phyloP scores from a whole-genome alignment of 2,329 filamentous ascomycete genomes.

The Aotearoamyces nothofagi region DNA sequence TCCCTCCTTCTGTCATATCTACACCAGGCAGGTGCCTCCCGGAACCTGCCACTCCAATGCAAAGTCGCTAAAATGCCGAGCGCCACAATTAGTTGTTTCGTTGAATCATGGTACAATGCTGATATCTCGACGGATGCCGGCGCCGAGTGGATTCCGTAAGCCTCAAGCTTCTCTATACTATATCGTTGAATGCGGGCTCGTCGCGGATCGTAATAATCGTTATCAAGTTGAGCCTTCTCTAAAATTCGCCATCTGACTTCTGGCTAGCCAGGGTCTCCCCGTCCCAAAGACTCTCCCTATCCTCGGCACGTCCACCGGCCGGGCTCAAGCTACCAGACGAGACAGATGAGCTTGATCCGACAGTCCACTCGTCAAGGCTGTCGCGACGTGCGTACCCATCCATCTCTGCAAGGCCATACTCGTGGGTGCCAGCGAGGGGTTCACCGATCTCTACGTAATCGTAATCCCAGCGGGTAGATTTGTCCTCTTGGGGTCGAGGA shows the following conservation, averaged over 20 bases:
- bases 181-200: too few species aligned
- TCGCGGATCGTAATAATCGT: too few species aligned
- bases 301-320: slow-evolving; percentile 32
- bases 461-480: slow-evolving; percentile 86
- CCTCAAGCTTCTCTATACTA: too few species aligned
- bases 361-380: slow-evolving; percentile 79
- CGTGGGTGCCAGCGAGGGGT: slow-evolving; percentile 34
- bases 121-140: too few species aligned
- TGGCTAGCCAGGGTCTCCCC: slow-evolving; percentile 32
- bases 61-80: too few species aligned
- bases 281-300: slow-evolving; percentile 38
- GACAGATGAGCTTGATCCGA: slow-evolving; percentile 57
- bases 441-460: slow-evolving; percentile 84
- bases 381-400: slow-evolving; percentile 17
- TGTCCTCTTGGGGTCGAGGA: slow-evolving; percentile 68
- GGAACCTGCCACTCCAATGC: too few species aligned
- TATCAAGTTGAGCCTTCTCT: too few species aligned
- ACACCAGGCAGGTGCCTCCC: too few species aligned
- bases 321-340: slow-evolving; percentile 20
- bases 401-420: slow-evolving; percentile 28
- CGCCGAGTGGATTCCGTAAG: too few species aligned
- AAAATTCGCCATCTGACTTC: slow-evolving; percentile 17
- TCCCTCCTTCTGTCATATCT: too few species aligned
- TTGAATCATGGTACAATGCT: too few species aligned
- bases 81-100: too few species aligned